Base-by-base conservation (phyloP, 1,284 basidiomycete species). In the Chalciporus sp. region DNA sequence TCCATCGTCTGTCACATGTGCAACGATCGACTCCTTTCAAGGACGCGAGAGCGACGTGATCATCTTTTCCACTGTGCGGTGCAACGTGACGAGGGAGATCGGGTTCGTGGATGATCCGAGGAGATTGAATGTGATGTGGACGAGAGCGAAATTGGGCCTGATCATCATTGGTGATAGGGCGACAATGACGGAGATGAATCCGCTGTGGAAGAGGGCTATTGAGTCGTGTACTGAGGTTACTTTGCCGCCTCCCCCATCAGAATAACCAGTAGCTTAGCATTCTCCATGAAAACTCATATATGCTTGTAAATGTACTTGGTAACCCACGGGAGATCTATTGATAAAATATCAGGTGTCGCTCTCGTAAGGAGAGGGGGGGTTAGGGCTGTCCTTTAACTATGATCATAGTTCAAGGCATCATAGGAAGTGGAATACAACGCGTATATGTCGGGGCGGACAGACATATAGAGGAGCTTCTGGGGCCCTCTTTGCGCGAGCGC, bases 11-110 rank as follows among this genome's bases (percentile, higher is more conserved):
- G 69, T 79, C 49, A 71, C 77, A 17, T 77, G 76, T 42, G 82
- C 79, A 50, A 90, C 86, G 0, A 81, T 90, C 55, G 87, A 90
- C 60, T 84, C 85, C 0, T 92, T 90, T 65, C 89, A 92, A 65
- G 88, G 90, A 2, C 75, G 88, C 37, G 89, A 92, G 65, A 85
- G 84, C 62, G 84, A 86, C 49, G 76, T 89, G 29, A 79, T 91
- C 55, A 76, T 92, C 42, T 86, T 90, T 61, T 84, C 85, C 0
- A 84, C 85, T 2, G 88, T 91, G 14, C 77, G 88, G 10, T 82
- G 80, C 56, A 88, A 90, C 60, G 72, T 59, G 14, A 72, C 73
- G 33, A 74, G 74, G 5, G 82, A 83, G 56, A 83, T 87, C 57
- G 89, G 89, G 8, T 92, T 92, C 62, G 73, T 92, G 19, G 85